Evolutionary conservation across 352 stramenopile species (phyloP), one percentile per base, ranked within the genome.

Genomic region (Pythium insidiosum): DNA sequence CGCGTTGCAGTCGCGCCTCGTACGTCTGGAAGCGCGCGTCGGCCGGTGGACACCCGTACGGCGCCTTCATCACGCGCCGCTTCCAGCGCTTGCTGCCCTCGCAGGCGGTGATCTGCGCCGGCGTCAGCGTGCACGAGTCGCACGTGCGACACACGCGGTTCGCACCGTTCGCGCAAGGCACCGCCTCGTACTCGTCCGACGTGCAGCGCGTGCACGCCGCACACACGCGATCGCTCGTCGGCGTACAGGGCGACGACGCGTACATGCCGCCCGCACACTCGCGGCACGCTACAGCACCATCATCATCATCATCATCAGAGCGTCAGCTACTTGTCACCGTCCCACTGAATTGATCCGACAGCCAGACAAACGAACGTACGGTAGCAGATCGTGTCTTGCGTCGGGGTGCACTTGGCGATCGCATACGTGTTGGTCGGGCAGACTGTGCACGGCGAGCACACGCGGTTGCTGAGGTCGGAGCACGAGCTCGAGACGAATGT

Each of bases 121-220:
- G 51, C 4, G 71, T 85, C 24, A 91, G 61, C 4, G 63, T 53
- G 31, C 78, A 91, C 38, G 75, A 88, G 54, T 88, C 69, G 43
- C 75, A 91, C 21, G 73, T 73, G 36, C 63, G 73, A 26, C 78
- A 88, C n/a, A 87, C 50, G 13, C 78, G 78, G 24, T 90, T 43
- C 13, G 54, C 46, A 10, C 74, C 73, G 19, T 71, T 68, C 5
- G 47, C 51, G 22, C 78, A 88, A 18, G 71, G 50, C 7, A 65
- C 77, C 0, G 65, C 61, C 43, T 87, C 75, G 54, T 82, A 90
- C 38, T 90, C 73, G 44, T 90, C 75, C 13, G 63, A 40, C 15
- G 75, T 78, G 52, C 78, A 90, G 21, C 55, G 53, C 11, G 75
- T 88, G n/a, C 78, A 90, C 5, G 59, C 34, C 13, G 38, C 39